phyloP scores from a whole-genome alignment of 106 monocot genomes.

The Allium cepa region DNA sequence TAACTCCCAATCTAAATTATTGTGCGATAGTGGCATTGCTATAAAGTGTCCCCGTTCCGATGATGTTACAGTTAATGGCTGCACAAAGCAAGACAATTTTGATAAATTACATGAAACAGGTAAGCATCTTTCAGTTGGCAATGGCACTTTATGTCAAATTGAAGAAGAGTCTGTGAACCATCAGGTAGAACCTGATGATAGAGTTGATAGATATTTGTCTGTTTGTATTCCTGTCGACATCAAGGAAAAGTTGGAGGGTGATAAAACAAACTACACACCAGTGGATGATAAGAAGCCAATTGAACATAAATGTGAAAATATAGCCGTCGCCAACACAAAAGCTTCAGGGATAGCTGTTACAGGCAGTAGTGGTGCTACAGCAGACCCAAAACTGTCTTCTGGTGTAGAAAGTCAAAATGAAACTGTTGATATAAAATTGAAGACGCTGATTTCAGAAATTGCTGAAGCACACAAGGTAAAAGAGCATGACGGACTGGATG shows the following conservation, averaged over 20 bases:
- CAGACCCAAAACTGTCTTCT: not conserved
- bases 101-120: constrained; percentile 15
- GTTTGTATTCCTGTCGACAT: constrained; percentile 9
- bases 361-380: constrained; percentile 5
- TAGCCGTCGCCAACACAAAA: not conserved
- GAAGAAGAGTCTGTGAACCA: constrained; percentile 2
- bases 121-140: constrained; percentile 2
- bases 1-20: constrained; percentile 19
- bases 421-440: not conserved
- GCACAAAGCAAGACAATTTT: constrained; percentile 17
- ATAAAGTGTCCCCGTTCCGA: constrained; percentile 9
- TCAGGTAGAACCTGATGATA: constrained; percentile 6
- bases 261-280: constrained; percentile 4
- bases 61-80: constrained; percentile 21
- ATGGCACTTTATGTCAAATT: not conserved
- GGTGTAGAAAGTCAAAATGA: constrained; percentile 3
- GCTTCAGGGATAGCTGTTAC: constrained; percentile 1
- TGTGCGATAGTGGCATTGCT: constrained; percentile 12
- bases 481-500: constrained; percentile 12
- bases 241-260: constrained; percentile 10
- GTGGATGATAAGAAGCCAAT: constrained; percentile 12
- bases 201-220: not conserved
- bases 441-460: constrained; percentile 6
- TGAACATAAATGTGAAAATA: constrained; percentile 10
- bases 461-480: constrained; percentile 4